Evolutionary conservation across 331 rosid genomes (phyloP).

Genomic region (Pyracantha coccinea): DNA sequence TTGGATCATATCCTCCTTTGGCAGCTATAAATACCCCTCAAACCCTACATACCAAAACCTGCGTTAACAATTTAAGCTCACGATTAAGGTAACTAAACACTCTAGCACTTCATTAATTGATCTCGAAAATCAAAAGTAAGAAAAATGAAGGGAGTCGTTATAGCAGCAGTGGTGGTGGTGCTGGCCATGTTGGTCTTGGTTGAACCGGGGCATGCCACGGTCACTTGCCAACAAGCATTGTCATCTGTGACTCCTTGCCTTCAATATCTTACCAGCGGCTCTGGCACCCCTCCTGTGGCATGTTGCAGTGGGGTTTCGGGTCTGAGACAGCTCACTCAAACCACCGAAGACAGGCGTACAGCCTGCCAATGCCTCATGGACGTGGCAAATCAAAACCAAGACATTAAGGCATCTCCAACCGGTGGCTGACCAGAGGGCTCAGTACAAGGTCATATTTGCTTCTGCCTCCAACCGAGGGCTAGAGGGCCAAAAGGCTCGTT

Average conservation of each 20-base stretch:
- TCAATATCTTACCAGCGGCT: background rate
- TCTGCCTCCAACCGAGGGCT: too few relatives aligned
- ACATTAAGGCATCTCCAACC: too few relatives aligned
- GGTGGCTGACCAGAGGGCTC: too few relatives aligned
- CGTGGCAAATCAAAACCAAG: background rate
- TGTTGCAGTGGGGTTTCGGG: constrained; percentile 1
- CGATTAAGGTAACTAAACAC: background rate
- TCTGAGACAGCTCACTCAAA: background rate
- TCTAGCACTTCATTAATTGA: background rate
- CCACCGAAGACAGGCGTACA: background rate
- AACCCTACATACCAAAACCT: background rate
- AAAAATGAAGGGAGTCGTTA: background rate
- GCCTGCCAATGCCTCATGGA: constrained; percentile 5
- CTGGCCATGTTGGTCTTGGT: background rate
- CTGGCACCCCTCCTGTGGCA: background rate
- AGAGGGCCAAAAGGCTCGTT: too few relatives aligned
- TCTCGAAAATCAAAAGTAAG: background rate
- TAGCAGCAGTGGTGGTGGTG: background rate
- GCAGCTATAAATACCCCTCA: background rate
- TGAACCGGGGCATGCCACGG: background rate
- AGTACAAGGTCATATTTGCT: too few relatives aligned
- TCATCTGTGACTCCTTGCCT: background rate
- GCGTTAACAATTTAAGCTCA: background rate
- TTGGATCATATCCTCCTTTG: background rate
- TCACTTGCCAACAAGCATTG: background rate